Conservation (phyloP, 352 stramenopile species). For the Pythium sp. region DNA sequence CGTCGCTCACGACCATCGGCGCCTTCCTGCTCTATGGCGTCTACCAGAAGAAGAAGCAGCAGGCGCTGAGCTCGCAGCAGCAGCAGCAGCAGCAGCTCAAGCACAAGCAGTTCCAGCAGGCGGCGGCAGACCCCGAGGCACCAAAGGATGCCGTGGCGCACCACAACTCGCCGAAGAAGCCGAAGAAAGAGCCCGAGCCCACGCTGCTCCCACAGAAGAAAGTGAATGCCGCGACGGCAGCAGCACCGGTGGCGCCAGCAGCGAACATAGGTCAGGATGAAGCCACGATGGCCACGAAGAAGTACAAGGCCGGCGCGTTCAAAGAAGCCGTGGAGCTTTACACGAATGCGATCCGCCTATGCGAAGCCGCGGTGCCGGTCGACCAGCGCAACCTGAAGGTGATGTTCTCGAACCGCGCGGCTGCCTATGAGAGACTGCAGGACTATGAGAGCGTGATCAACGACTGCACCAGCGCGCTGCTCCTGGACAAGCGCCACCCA, state of each 20-base stretch:
- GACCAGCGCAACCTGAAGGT: slow-evolving; percentile 80
- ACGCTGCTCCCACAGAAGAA: slow-evolving; percentile 31
- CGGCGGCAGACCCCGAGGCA: slow-evolving; percentile 17
- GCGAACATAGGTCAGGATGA: slow-evolving; percentile 55
- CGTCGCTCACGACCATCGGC: slow-evolving; percentile 69
- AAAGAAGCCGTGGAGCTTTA: slow-evolving; percentile 71
- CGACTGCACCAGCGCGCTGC: slow-evolving; percentile 59
- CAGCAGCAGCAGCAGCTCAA: slow-evolving; percentile 1
- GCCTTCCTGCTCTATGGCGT: slow-evolving; percentile 50
- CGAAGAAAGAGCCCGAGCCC: slow-evolving; percentile 23
- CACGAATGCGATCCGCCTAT: slow-evolving; percentile 56
- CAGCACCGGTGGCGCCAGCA: slow-evolving; percentile 2
- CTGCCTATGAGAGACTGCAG: slow-evolving; percentile 68
- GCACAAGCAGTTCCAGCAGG: slow-evolving; percentile 25
- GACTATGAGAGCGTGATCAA: slow-evolving; percentile 57
- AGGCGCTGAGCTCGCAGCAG: slow-evolving; percentile 16
- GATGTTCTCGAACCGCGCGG: slow-evolving; percentile 83
- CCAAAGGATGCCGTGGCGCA: slow-evolving; percentile 20
- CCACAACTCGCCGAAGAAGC: slow-evolving; percentile 28
- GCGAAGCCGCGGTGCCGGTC: slow-evolving; percentile 48
- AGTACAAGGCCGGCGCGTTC: slow-evolving; percentile 76
- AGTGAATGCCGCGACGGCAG: slow-evolving; percentile 7
- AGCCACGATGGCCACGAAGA: slow-evolving; percentile 67
- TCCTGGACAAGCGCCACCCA: slow-evolving; percentile 64
- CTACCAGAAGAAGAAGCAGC: slow-evolving; percentile 44